Conservation (phyloP, 257 asterid genomes). For the Schizonepeta tenuifolia region DNA sequence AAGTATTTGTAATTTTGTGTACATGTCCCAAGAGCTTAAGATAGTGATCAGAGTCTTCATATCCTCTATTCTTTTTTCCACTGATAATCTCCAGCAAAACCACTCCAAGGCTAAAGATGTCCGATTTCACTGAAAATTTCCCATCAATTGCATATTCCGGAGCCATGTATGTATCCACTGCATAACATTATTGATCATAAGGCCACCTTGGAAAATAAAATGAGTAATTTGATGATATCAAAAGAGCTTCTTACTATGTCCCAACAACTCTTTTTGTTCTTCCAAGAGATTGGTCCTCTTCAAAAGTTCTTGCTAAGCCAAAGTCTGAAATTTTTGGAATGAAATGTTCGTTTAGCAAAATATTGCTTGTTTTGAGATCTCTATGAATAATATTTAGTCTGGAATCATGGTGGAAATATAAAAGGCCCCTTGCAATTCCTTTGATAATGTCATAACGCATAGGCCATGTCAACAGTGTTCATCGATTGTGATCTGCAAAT, state of each 20-base stretch:
- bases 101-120: constrained; percentile 56
- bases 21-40: constrained; percentile 51
- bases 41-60: constrained; percentile 27
- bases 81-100: constrained; percentile 49
- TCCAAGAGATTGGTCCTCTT: neutral
- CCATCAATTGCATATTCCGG: constrained; percentile 57
- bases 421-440: neutral
- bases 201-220: too few relatives aligned
- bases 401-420: neutral
- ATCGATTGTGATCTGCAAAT: neutral
- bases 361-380: neutral
- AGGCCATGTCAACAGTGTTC: neutral
- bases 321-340: neutral
- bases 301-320: neutral
- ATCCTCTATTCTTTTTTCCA: constrained; percentile 50
- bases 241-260: constrained; percentile 3
- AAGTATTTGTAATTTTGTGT: neutral
- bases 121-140: constrained; percentile 51
- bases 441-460: neutral
- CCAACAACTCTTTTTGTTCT: neutral
- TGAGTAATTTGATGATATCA: neutral
- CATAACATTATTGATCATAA: neutral
- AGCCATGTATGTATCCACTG: constrained; percentile 63
- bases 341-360: neutral
- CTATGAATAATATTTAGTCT: neutral